These are phyloP conservation scores for Eruca vesicaria DNA, from an alignment of 441 rosid species.

Conservation along the genomic window DNA sequence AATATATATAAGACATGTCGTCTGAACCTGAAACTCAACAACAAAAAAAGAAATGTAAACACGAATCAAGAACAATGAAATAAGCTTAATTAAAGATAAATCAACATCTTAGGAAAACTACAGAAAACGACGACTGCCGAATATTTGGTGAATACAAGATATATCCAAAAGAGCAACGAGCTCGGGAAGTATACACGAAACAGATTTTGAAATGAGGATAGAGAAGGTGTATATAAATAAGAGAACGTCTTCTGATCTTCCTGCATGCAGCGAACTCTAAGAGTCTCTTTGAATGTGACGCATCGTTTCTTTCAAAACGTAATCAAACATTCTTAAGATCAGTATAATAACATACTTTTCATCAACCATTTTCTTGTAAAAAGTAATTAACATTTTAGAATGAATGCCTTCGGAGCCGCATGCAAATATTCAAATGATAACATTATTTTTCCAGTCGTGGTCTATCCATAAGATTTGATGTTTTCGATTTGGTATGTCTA, in stretches of 20 bases:
- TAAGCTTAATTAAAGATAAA: background rate
- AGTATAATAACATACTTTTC: background rate
- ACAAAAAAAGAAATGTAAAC: background rate
- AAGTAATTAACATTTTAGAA: too few species aligned
- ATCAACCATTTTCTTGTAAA: background rate
- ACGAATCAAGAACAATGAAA: background rate
- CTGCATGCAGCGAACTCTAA: background rate
- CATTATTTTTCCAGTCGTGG: background rate
- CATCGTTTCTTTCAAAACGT: constrained; percentile 1
- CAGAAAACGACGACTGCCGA: background rate
- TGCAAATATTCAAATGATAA: background rate
- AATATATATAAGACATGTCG: constrained; percentile 53
- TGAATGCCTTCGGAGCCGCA: background rate
- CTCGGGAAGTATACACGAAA: background rate
- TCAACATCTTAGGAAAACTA: background rate
- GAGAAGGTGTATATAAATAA: background rate
- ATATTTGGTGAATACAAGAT: too few species aligned
- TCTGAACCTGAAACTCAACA: background rate
- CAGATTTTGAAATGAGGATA: background rate
- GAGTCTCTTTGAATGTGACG: background rate
- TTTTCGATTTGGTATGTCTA: background rate
- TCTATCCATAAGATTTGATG: constrained; percentile 1
- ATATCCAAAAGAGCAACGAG: too few species aligned
- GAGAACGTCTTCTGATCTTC: background rate
- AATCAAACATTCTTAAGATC: background rate